Conservation (phyloP, 2,329 filamentous ascomycete genomes). For the Aspergillus flavus region DNA sequence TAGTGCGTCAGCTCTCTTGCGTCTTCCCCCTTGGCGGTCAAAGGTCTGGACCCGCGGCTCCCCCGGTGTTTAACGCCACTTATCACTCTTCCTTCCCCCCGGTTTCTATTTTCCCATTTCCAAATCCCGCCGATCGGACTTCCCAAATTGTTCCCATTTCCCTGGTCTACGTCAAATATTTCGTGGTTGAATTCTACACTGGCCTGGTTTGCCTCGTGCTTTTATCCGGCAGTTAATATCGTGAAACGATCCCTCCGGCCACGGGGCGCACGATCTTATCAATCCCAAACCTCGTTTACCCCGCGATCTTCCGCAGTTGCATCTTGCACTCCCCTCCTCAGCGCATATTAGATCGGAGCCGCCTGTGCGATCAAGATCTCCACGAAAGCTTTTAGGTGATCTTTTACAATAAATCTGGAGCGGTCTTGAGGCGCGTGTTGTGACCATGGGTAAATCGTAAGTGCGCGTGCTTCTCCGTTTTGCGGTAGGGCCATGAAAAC, state of each 20-base stretch:
- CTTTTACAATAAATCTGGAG: not conserved
- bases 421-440: not conserved
- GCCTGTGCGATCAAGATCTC: not conserved
- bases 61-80: slow-evolving; percentile 20
- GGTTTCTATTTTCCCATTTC: not conserved
- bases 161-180: not conserved
- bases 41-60: slow-evolving; percentile 23
- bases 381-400: no score
- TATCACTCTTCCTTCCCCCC: slow-evolving; percentile 4
- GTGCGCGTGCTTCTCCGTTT: slow-evolving; percentile 20
- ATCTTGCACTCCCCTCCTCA: slow-evolving; percentile 8
- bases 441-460: slow-evolving; percentile 43
- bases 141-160: not conserved
- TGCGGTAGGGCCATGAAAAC: slow-evolving; percentile 5
- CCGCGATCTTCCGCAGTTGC: slow-evolving; percentile 23
- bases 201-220: not conserved
- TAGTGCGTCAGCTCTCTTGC: slow-evolving; percentile 4
- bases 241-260: slow-evolving; percentile 5
- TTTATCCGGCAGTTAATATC: not conserved
- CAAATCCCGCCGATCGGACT: slow-evolving; percentile 1
- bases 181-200: not conserved
- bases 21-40: not conserved
- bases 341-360: slow-evolving; percentile 13
- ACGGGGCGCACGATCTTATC: slow-evolving; percentile 23
- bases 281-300: slow-evolving; percentile 21